A percentile compares a stretch with the other conserved stretches of the same genome.
These are phyloP conservation scores for Pelargonium fulgidum DNA, from an alignment of 441 rosid genomes.

Conservation along the genomic window DNA sequence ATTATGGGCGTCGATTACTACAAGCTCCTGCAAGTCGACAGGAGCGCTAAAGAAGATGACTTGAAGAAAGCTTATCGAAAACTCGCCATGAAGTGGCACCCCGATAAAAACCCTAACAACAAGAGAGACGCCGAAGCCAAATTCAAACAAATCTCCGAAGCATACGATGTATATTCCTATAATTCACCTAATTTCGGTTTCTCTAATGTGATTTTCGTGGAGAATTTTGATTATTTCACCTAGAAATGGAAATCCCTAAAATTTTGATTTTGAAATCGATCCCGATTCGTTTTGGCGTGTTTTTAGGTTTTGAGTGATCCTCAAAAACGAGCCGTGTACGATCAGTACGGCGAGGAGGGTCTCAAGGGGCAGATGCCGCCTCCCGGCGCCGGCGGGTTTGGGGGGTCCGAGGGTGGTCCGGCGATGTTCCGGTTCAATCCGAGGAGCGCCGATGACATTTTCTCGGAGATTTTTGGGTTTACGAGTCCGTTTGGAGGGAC, in stretches of 20 bases:
- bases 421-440: slow-evolving; percentile 63
- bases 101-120: slow-evolving; percentile 78
- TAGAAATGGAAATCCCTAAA: slow-evolving; percentile 41
- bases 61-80: slow-evolving; percentile 76
- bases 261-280: no score
- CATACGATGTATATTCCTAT: slow-evolving; percentile 60
- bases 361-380: slow-evolving; percentile 73
- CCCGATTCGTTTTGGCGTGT: background rate
- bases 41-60: slow-evolving; percentile 64
- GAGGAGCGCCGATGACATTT: slow-evolving; percentile 65
- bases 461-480: slow-evolving; percentile 63
- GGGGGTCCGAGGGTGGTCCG: slow-evolving; percentile 51
- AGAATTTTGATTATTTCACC: slow-evolving; percentile 15
- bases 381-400: slow-evolving; percentile 49
- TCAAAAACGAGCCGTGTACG: slow-evolving; percentile 63
- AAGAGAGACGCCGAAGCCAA: slow-evolving; percentile 73
- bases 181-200: no score
- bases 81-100: slow-evolving; percentile 93
- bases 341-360: slow-evolving; percentile 83
- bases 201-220: slow-evolving; percentile 29
- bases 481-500: slow-evolving; percentile 56
- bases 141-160: slow-evolving; percentile 87
- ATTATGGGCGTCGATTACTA: slow-evolving; percentile 63
- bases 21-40: slow-evolving; percentile 62
- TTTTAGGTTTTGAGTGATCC: slow-evolving; percentile 75